Evolutionary conservation across 1,139 yeast genomes (phyloP).

Genomic region (Geotrichum restrictum): DNA sequence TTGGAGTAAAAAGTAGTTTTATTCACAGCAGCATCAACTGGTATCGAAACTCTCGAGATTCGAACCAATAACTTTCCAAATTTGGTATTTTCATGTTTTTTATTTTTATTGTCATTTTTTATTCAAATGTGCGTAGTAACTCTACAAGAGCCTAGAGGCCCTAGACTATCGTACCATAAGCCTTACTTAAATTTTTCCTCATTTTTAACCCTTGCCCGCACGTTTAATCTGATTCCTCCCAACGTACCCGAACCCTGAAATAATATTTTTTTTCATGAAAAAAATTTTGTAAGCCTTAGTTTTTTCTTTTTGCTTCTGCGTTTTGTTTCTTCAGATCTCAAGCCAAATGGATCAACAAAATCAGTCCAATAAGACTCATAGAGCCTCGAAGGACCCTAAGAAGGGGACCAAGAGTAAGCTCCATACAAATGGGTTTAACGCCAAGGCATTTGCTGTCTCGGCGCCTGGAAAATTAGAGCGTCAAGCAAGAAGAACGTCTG

Average conservation of each 20-base stretch:
- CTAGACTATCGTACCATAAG: too few species aligned
- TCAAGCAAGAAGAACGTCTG: slow-evolving; percentile 80
- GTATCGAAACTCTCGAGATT: too few species aligned
- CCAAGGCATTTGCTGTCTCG: slow-evolving; percentile 89
- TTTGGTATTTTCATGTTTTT: too few species aligned
- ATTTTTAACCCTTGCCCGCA: not conserved
- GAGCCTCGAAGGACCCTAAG: slow-evolving; percentile 48
- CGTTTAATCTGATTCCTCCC: not conserved
- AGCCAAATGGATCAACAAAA: slow-evolving; percentile 16
- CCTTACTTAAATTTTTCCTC: too few species aligned
- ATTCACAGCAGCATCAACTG: too few species aligned
- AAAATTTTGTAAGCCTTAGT: slow-evolving; percentile 3
- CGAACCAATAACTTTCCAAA: too few species aligned
- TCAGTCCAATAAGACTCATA: slow-evolving; percentile 47
- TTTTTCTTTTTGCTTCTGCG: not conserved
- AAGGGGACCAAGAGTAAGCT: slow-evolving; percentile 77
- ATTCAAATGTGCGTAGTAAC: too few species aligned
- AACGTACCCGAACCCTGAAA: slow-evolving; percentile 10
- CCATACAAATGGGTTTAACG: slow-evolving; percentile 88
- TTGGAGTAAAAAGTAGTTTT: too few species aligned
- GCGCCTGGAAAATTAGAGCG: slow-evolving; percentile 87
- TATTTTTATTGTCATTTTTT: too few species aligned
- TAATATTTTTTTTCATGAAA: slow-evolving; percentile 4
- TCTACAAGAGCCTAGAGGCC: too few species aligned
- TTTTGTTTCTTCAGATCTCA: not conserved